Evolutionary conservation across 2,329 filamentous ascomycete genomes (phyloP).

Genomic region (Fusarium luffae): DNA sequence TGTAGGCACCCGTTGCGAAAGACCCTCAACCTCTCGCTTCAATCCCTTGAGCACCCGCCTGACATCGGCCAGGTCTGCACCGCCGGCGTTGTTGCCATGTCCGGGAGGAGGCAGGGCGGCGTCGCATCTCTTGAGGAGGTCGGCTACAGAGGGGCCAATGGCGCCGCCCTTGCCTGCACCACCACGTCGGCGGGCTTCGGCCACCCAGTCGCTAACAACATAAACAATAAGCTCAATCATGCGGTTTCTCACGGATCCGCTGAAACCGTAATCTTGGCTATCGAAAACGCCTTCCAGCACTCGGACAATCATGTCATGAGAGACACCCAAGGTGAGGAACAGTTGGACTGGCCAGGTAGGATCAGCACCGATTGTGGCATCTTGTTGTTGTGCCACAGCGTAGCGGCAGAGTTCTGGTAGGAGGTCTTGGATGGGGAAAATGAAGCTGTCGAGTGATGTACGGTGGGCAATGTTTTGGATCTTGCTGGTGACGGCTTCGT

Average conservation of each 20-base stretch:
- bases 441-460: slow-evolving; percentile 72
- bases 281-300: slow-evolving; percentile 68
- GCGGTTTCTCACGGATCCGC: slow-evolving; percentile 59
- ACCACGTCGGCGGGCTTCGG: slow-evolving; percentile 61
- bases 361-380: slow-evolving; percentile 67
- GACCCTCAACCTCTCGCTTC: slow-evolving; percentile 57
- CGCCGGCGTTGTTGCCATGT: slow-evolving; percentile 57
- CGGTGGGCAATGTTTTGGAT: slow-evolving; percentile 74
- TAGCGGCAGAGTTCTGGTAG: slow-evolving; percentile 73
- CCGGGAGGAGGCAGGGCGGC: slow-evolving; percentile 55
- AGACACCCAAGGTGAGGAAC: slow-evolving; percentile 66
- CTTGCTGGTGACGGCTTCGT: slow-evolving; percentile 74
- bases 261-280: slow-evolving; percentile 69
- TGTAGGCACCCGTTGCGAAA: slow-evolving; percentile 57
- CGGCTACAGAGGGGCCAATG: slow-evolving; percentile 59
- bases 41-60: slow-evolving; percentile 56
- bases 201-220: slow-evolving; percentile 61
- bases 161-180: slow-evolving; percentile 54
- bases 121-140: slow-evolving; percentile 64
- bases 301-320: slow-evolving; percentile 66
- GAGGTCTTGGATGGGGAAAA: slow-evolving; percentile 71
- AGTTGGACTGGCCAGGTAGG: slow-evolving; percentile 67
- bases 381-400: slow-evolving; percentile 67
- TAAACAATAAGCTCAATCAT: slow-evolving; percentile 67
- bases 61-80: slow-evolving; percentile 58